Evolutionary conservation across 2,329 filamentous ascomycete genomes (phyloP), one percentile per base, ranked within the genome.

Genomic region (Penicillium sp.): DNA sequence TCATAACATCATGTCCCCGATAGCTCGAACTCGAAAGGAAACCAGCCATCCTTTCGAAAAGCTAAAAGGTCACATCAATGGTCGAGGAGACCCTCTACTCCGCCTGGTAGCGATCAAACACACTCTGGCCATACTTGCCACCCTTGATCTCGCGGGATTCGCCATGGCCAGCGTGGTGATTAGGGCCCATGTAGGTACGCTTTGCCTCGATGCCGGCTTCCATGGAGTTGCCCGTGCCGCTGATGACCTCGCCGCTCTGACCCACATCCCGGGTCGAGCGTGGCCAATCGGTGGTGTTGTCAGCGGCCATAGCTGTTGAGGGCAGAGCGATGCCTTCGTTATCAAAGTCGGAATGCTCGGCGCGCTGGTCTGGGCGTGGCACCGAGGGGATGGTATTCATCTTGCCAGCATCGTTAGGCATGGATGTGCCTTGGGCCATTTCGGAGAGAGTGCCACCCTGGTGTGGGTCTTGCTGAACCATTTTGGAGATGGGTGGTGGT

Each of bases 201-300:
- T 79, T 80, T 13, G 70, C 66, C 61, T 76, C 73, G 6, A 74
- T 63, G 13, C 70, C 64, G 0, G 73, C 69, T 5, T 76, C 71
- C 34, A 77, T 60, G 2, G 65, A 62, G 53, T 77, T 69, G 2
- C 77, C 76, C 5, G 73, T 77, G 2, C 75, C 76, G 0, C 72
- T 76, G 14, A 76, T 53, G 2, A 78, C 69, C 40, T 78, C 75
- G 3, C 70, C 71, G 0, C 63, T 66, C 16, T 68, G 53, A 5
- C 69, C 72, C 29, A 69, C 67, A 53, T 79, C 77, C 11, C 61
- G 52, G 2, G 69, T 65, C 20, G 71, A 68, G 24, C 64, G 69
- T 4, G 81, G 76, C 55, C 82, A 75, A 45, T 81, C 78, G 32
- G 72, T 77, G 8, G 72, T 65, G 57, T 83, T 82, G 56, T 79